Evolutionary conservation across 345 rosid species (phyloP).

Genomic region (Tarenaya hassleriana): DNA sequence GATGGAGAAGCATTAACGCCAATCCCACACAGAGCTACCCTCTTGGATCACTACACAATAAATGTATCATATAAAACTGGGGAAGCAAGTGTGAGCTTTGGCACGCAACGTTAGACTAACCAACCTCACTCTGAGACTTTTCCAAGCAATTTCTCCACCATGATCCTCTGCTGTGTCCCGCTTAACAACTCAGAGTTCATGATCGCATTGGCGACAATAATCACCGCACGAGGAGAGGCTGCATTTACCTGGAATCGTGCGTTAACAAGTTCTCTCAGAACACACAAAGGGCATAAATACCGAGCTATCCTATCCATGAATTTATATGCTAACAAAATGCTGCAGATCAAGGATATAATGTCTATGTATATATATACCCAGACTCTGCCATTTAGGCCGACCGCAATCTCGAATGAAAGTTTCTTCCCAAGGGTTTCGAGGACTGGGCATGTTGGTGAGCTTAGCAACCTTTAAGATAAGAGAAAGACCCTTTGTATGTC

Average conservation of each 20-base stretch:
- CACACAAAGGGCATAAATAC: no score
- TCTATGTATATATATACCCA: slow-evolving; percentile 50
- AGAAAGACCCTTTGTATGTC: not conserved
- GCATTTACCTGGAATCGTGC: slow-evolving; percentile 3
- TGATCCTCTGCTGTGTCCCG: slow-evolving; percentile 60
- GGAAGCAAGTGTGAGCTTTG: no score
- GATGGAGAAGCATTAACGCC: no score
- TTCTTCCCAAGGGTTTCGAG: slow-evolving; percentile 77
- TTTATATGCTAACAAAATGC: not conserved
- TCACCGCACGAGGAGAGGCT: slow-evolving; percentile 47
- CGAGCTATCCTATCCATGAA: no score
- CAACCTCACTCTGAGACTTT: slow-evolving; percentile 37
- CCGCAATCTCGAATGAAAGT: slow-evolving; percentile 69
- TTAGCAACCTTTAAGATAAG: slow-evolving; percentile 43
- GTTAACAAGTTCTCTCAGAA: not conserved
- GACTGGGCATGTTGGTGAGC: slow-evolving; percentile 68
- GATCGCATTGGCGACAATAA: slow-evolving; percentile 55
- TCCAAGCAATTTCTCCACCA: slow-evolving; percentile 64
- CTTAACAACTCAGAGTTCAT: slow-evolving; percentile 67
- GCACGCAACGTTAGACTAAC: not conserved
- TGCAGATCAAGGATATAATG: not conserved
- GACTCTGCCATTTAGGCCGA: slow-evolving; percentile 74
- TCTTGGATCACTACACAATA: no score
- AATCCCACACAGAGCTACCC: no score
- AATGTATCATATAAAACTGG: no score